Percentiles rank a stretch among this genome's conserved stretches.
Conservation (phyloP, 2,329 filamentous ascomycete species). For the Emergomyces pasteurianus region DNA sequence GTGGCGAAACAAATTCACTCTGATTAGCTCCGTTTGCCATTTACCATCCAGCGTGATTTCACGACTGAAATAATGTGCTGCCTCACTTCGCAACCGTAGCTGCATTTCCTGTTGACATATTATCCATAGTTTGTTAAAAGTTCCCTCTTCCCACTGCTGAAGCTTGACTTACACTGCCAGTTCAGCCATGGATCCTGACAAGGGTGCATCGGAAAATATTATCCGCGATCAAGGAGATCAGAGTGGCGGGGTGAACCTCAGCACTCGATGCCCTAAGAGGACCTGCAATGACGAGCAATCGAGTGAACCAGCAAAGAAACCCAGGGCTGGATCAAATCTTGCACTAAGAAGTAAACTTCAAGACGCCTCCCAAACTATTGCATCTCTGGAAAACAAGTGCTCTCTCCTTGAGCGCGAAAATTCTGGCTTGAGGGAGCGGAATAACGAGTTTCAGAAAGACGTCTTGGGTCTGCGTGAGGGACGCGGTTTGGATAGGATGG, state of each 20-base stretch:
- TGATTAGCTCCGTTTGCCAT: too few species aligned
- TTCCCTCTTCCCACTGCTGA: too few species aligned
- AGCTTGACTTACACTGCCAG: background rate
- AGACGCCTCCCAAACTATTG: background rate
- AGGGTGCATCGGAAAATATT: too few species aligned
- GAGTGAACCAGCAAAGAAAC: background rate
- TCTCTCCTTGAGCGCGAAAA: background rate
- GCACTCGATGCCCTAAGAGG: background rate
- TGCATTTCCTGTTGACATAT: too few species aligned
- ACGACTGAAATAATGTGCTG: too few species aligned
- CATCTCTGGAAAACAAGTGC: background rate
- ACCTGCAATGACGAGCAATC: background rate
- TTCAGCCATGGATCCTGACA: background rate
- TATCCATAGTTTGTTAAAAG: too few species aligned
- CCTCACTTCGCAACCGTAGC: too few species aligned
- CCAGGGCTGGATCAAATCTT: background rate
- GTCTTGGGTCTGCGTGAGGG: background rate
- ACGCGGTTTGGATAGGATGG: background rate
- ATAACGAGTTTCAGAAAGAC: background rate
- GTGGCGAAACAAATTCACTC: background rate
- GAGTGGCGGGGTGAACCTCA: too few species aligned
- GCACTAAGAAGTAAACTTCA: background rate
- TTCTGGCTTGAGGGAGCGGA: background rate
- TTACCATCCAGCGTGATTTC: too few species aligned
- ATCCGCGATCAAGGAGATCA: background rate